phyloP scores from a whole-genome alignment of 2,329 filamentous ascomycete genomes.

The Chaetomium sp. region DNA sequence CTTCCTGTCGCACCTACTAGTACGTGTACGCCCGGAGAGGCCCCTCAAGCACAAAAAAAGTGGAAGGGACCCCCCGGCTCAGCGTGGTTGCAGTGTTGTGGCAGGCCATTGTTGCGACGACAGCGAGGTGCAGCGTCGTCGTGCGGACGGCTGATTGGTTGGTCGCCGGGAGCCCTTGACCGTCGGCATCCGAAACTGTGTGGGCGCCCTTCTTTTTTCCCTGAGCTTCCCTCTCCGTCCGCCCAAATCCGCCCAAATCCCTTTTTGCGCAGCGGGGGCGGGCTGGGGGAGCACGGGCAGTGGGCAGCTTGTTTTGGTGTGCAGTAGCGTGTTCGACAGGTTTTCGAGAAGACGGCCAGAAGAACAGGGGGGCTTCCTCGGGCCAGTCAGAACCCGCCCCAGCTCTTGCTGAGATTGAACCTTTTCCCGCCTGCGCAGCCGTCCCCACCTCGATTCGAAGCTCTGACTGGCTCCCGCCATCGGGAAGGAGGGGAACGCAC shows the following conservation, averaged over 20 bases:
- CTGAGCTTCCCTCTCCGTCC: too few species aligned
- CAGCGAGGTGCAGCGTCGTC: neutral
- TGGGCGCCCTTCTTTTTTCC: too few species aligned
- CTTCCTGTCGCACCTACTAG: too few species aligned
- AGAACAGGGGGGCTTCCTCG: constrained; percentile 17
- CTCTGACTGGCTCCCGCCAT: constrained; percentile 15
- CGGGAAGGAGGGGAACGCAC: constrained; percentile 13
- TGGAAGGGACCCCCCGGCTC: neutral
- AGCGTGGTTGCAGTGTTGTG: neutral
- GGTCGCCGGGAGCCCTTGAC: too few species aligned
- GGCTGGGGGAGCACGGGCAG: constrained; percentile 7
- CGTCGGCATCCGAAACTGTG: too few species aligned
- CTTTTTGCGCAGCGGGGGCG: neutral
- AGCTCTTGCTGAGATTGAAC: constrained; percentile 21
- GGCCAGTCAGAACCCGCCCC: constrained; percentile 16
- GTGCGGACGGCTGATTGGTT: neutral
- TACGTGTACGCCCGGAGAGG: too few species aligned
- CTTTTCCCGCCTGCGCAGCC: constrained; percentile 21
- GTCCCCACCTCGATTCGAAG: constrained; percentile 8
- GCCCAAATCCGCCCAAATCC: neutral
- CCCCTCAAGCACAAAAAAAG: neutral
- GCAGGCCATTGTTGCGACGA: too few species aligned
- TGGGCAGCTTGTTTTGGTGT: constrained; percentile 14
- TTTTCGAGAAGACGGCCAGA: constrained; percentile 27
- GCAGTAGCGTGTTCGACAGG: constrained; percentile 24